Evolutionary conservation across 257 asterid genomes (phyloP), one percentile per base, ranked within the genome.

Genomic region (Lantana camara): DNA sequence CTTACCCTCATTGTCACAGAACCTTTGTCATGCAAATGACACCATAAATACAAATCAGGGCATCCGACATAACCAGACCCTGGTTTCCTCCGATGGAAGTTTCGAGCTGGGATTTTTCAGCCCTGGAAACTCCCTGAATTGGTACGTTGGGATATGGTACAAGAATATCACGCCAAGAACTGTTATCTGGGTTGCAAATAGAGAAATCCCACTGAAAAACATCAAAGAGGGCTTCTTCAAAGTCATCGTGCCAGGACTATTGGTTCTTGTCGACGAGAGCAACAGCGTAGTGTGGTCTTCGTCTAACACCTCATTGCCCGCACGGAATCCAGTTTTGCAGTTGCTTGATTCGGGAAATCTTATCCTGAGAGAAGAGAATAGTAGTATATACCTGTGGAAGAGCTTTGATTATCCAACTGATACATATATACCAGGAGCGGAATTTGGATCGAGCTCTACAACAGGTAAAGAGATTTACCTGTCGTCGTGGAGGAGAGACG

Each of bases 401-500:
- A 37, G 42, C 7, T 37, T 37, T 37, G 3, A 37, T 37, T 3
- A 37, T 37, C 42, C 42, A 7, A 5, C 42, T 37, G 42, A 37
- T 37, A 37, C 42, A 27, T 37, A 5, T 37, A 2, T 37, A 37
- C 9, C 13, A 10, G 42, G 42, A 2, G 9, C 7, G 42, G 13
- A 3, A 3, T 37, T 37, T 2, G 42, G 13, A 2, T 2, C 12
- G 42, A 27, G 5, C 32, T 27, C 32, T 27, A 5, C 5, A 5
- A 37, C 7, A 7, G 42, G 13, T 37, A 7, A 2, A 37, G 42
- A 2, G 42, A 2, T 7, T 37, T 7, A 37, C 42, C 42, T 37
- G 13, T 23, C 77, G 0, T 80, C 90, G 0, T 78, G 78, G 82
- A 80, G 30, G 52, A 66, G 2, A 3, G 13, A 37, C 1, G 42